Conservation (phyloP, 2,329 filamentous ascomycete genomes). For the Trichoderma cornu-damae region DNA sequence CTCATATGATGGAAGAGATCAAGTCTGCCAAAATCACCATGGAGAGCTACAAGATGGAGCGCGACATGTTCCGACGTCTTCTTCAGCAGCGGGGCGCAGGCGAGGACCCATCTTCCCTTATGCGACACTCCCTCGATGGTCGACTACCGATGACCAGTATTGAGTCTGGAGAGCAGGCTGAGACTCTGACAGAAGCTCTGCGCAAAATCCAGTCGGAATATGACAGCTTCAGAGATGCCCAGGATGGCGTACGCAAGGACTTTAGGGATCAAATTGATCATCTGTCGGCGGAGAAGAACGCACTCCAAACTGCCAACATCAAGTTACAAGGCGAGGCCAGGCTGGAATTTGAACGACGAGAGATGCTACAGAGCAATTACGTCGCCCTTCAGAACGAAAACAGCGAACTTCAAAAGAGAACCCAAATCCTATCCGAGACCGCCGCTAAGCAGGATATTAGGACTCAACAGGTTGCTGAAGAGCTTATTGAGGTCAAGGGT, state of each 20-base stretch:
- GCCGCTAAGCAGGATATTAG: conserved; percentile 85
- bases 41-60: conserved; percentile 90
- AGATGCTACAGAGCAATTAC: conserved; percentile 87
- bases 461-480: conserved; percentile 87
- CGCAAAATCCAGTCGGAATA: conserved; percentile 87
- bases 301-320: conserved; percentile 76
- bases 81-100: conserved; percentile 65
- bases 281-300: conserved; percentile 74
- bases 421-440: conserved; percentile 69
- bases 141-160: conserved; percentile 54
- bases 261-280: conserved; percentile 80
- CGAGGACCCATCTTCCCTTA: conserved; percentile 58
- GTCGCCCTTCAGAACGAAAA: conserved; percentile 80
- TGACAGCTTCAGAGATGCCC: conserved; percentile 82
- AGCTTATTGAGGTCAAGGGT: conserved; percentile 79
- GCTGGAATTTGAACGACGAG: conserved; percentile 75
- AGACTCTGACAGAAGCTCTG: conserved; percentile 66
- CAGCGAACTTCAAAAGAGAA: conserved; percentile 76
- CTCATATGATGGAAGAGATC: conserved; percentile 76
- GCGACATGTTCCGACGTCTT: conserved; percentile 96
- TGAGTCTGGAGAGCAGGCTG: conserved; percentile 52
- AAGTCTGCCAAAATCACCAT: conserved; percentile 75
- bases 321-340: conserved; percentile 75
- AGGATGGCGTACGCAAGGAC: conserved; percentile 71
- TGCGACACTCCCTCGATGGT: conserved; percentile 66